Conservation (phyloP, 768 basidiomycete species). For the Rubroboletus pulcherrimus region DNA sequence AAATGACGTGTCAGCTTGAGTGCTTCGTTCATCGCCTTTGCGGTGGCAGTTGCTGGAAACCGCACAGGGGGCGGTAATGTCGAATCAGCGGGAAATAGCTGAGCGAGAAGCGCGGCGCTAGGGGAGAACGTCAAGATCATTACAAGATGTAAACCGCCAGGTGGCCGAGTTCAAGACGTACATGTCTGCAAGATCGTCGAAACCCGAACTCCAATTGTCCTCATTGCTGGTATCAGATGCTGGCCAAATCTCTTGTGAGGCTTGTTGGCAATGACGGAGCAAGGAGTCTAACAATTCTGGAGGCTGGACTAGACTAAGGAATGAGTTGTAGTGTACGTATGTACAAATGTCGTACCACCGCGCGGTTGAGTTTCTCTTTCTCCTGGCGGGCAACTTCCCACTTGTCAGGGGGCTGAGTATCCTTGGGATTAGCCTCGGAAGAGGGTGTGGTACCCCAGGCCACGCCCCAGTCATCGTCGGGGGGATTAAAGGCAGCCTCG, state of each 20-base stretch:
- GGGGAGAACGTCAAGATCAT: background rate
- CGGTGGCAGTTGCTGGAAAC: conserved; percentile 53
- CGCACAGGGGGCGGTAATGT: conserved; percentile 45
- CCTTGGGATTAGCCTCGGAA: conserved; percentile 22
- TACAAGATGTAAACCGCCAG: background rate
- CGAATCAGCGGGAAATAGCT: conserved; percentile 49
- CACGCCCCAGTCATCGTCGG: conserved; percentile 35
- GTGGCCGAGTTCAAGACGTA: conserved; percentile 35
- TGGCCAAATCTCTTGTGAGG: conserved; percentile 55
- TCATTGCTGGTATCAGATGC: conserved; percentile 24
- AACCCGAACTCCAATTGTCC: conserved; percentile 37
- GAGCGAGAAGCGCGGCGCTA: conserved; percentile 40
- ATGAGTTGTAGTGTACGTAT: conserved; percentile 14
- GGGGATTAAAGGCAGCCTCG: background rate
- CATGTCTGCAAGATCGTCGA: conserved; percentile 56
- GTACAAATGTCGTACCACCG: conserved; percentile 50
- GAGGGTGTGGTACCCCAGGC: conserved; percentile 35
- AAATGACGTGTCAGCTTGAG: conserved; percentile 63
- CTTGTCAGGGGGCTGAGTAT: conserved; percentile 42
- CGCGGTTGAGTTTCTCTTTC: conserved; percentile 56
- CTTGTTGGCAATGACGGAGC: conserved; percentile 48
- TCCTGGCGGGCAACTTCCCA: conserved; percentile 62
- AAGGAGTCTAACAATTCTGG: conserved; percentile 62
- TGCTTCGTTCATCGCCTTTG: conserved; percentile 57
- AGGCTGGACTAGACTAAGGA: conserved; percentile 44